These are phyloP conservation scores for Colletotrichum sp. DNA, from an alignment of 2,329 filamentous ascomycete species.

Conservation along the genomic window DNA sequence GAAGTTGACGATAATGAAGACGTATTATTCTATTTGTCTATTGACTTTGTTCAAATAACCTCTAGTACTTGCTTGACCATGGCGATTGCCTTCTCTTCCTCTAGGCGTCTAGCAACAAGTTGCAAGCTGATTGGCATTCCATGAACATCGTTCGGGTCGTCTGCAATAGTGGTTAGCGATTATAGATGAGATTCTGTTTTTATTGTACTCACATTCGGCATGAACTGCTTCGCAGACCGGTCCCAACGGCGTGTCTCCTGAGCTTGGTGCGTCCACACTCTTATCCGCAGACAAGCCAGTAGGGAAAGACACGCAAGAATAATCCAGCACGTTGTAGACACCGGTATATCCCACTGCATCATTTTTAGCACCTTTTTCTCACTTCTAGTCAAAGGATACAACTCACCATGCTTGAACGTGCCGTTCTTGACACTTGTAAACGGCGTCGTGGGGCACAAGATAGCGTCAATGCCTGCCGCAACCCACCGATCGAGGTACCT, in stretches of 20 bases:
- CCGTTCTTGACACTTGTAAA: constrained; percentile 48
- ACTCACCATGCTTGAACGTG: constrained; percentile 47
- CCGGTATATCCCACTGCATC: constrained; percentile 52
- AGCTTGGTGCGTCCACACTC: constrained; percentile 34
- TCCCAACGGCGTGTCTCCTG: constrained; percentile 37
- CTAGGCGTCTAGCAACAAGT: constrained; percentile 45
- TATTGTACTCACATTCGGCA: constrained; percentile 49
- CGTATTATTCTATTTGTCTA: background rate
- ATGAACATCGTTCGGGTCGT: constrained; percentile 42
- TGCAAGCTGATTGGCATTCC: constrained; percentile 49
- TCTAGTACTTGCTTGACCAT: constrained; percentile 30
- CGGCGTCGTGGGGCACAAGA: constrained; percentile 62
- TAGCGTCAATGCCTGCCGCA: constrained; percentile 59
- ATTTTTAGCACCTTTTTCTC: background rate
- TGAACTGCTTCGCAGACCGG: constrained; percentile 41
- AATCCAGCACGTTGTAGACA: constrained; percentile 55
- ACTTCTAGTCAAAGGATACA: background rate
- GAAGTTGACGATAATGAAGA: background rate
- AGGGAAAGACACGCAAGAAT: constrained; percentile 51
- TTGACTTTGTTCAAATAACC: background rate
- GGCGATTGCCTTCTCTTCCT: constrained; percentile 44
- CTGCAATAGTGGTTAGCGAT: constrained; percentile 24
- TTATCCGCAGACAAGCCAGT: constrained; percentile 46
- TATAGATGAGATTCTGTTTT: too few relatives aligned
- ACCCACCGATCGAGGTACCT: constrained; percentile 52